phyloP scores from a whole-genome alignment of 331 rosid genomes.

The Ulmus americana region DNA sequence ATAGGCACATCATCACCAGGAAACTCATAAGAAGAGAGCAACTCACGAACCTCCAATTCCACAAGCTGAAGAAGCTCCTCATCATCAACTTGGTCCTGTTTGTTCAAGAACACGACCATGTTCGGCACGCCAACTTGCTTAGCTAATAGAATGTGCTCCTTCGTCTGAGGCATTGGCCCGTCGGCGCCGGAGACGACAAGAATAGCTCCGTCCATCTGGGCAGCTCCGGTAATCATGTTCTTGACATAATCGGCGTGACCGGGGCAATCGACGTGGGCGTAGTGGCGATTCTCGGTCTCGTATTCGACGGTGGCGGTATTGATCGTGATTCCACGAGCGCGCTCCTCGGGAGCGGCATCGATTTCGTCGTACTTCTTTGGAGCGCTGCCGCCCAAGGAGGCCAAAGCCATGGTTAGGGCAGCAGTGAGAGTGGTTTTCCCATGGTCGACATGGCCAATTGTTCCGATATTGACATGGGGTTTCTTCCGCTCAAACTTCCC shows the following conservation, averaged over 20 bases:
- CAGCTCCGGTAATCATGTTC: constrained; percentile 92
- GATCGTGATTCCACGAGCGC: constrained; percentile 87
- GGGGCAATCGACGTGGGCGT: constrained; percentile 92
- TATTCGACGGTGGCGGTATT: constrained; percentile 88
- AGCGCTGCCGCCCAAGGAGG: constrained; percentile 57
- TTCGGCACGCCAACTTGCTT: constrained; percentile 90
- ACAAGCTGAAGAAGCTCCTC: constrained; percentile 81
- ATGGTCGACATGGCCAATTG: constrained; percentile 94
- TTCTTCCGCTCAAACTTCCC: constrained; percentile 89
- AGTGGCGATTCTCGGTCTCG: constrained; percentile 83
- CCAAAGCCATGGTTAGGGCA: constrained; percentile 88
- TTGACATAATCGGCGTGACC: constrained; percentile 92
- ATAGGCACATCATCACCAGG: constrained; percentile 89
- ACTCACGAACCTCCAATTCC: constrained; percentile 81
- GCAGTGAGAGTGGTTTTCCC: constrained; percentile 91
- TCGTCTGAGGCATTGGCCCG: constrained; percentile 94
- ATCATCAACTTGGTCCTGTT: constrained; percentile 86
- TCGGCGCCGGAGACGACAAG: constrained; percentile 85
- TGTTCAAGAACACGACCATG: constrained; percentile 80
- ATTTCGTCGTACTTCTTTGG: constrained; percentile 86
- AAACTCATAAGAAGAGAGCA: constrained; percentile 71
- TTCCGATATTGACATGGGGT: constrained; percentile 85
- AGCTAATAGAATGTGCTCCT: constrained; percentile 73
- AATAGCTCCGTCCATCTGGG: constrained; percentile 96
- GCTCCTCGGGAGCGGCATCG: constrained; percentile 86